These are phyloP conservation scores for Phytophthora capsici DNA, from an alignment of 352 stramenopile genomes.

Conservation along the genomic window DNA sequence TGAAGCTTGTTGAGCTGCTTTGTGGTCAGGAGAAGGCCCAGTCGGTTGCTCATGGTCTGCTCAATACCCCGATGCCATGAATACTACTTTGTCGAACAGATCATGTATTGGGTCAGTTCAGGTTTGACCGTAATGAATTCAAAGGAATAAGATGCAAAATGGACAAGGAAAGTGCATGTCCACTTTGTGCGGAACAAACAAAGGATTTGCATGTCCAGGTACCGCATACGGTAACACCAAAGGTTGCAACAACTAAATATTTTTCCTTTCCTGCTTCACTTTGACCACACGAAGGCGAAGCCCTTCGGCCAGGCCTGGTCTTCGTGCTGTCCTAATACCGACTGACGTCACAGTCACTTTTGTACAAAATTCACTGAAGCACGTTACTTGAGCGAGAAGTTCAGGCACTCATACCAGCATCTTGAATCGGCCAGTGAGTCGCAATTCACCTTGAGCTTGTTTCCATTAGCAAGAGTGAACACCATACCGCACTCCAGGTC, in stretches of 20 bases:
- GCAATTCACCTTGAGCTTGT: constrained; percentile 69
- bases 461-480: constrained; percentile 64
- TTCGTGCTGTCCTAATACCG: constrained; percentile 11
- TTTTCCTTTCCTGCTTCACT: constrained; percentile 24
- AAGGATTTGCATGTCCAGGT: too few species aligned
- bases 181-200: too few species aligned
- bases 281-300: constrained; percentile 16
- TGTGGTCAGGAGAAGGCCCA: too few species aligned
- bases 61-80: too few species aligned
- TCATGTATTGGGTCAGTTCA: too few species aligned
- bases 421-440: constrained; percentile 76
- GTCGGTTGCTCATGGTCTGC: too few species aligned
- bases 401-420: constrained; percentile 81
- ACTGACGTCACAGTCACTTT: constrained; percentile 34
- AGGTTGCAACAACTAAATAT: constrained; percentile 39
- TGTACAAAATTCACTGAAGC: constrained; percentile 37
- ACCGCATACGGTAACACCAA: background rate
- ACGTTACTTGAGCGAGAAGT: constrained; percentile 44
- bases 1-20: too few species aligned
- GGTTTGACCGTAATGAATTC: too few species aligned
- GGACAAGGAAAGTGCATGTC: background rate
- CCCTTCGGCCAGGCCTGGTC: constrained; percentile 27
- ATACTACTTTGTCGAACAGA: too few species aligned
- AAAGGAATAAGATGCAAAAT: constrained; percentile 12
- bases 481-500: constrained; percentile 76